A percentile compares a stretch with the other conserved stretches of the same genome.
These are phyloP conservation scores for Cicer cuneatum DNA, from an alignment of 306 rosid species.

Conservation along the genomic window DNA sequence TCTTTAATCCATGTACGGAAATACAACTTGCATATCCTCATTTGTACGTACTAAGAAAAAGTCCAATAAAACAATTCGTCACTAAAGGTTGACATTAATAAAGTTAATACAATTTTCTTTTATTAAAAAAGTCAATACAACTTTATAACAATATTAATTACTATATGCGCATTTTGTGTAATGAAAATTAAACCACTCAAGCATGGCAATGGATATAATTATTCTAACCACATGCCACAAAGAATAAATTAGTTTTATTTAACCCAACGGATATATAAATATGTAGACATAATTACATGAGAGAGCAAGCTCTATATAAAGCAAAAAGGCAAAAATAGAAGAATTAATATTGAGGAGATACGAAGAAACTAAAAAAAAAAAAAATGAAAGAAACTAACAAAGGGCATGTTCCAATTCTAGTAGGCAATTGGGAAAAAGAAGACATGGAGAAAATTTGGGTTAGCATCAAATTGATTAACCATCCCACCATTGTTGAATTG, in stretches of 20 bases:
- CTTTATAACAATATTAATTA: no score
- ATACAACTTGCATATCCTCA: no score
- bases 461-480: conserved; percentile 46
- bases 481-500: conserved; percentile 47
- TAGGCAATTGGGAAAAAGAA: conserved; percentile 41
- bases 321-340: not conserved
- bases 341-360: not conserved
- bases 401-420: conserved; percentile 54
- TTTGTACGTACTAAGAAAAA: no score
- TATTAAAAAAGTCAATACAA: no score
- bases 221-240: conserved; percentile 4
- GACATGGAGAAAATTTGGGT: conserved; percentile 47
- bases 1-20: no score
- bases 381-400: not conserved
- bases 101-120: no score
- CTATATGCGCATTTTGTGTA: not conserved
- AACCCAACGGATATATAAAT: not conserved
- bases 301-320: not conserved
- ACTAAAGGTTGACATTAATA: no score
- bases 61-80: no score
- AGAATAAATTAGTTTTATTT: not conserved
- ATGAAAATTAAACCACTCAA: not conserved
- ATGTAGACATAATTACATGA: not conserved
- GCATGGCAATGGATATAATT: not conserved
- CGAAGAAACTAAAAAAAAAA: no score